These are phyloP conservation scores for Trichoderma gamsii DNA, from an alignment of 495 filamentous ascomycete species.

Conservation along the genomic window DNA sequence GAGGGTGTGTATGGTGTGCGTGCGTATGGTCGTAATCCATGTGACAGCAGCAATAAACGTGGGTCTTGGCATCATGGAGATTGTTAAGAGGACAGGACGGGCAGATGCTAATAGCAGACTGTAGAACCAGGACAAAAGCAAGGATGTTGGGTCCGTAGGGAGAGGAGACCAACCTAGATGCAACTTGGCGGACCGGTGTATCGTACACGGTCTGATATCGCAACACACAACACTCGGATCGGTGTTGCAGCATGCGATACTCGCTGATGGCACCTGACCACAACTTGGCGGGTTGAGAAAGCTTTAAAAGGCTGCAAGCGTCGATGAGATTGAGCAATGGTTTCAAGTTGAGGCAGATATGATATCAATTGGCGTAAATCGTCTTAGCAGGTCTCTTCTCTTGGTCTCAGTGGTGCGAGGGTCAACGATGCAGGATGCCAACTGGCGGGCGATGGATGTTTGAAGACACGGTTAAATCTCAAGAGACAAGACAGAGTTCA, in stretches of 20 bases:
- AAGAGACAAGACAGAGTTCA: background rate
- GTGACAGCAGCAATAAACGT: slow-evolving; percentile 3
- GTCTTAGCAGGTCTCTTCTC: background rate
- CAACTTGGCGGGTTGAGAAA: background rate
- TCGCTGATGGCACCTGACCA: background rate
- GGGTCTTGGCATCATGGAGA: slow-evolving; percentile 2
- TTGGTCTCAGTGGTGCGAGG: background rate
- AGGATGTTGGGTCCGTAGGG: background rate
- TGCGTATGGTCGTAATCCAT: background rate
- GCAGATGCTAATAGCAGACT: background rate
- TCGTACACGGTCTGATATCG: background rate
- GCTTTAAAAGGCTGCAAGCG: background rate
- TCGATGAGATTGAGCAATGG: background rate
- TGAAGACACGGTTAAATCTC: slow-evolving; percentile 1
- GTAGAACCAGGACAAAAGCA: background rate
- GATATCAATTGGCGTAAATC: too few relatives aligned
- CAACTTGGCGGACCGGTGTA: background rate
- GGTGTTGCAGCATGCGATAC: background rate
- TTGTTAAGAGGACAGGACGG: background rate
- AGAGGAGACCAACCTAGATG: slow-evolving; percentile 3
- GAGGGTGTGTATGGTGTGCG: background rate
- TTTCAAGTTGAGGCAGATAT: background rate
- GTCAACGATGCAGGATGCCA: background rate
- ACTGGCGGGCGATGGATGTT: background rate
- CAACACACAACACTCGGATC: background rate